Conservation (phyloP, 2,329 filamentous ascomycete species). For the Paramyrothecium roridum region DNA sequence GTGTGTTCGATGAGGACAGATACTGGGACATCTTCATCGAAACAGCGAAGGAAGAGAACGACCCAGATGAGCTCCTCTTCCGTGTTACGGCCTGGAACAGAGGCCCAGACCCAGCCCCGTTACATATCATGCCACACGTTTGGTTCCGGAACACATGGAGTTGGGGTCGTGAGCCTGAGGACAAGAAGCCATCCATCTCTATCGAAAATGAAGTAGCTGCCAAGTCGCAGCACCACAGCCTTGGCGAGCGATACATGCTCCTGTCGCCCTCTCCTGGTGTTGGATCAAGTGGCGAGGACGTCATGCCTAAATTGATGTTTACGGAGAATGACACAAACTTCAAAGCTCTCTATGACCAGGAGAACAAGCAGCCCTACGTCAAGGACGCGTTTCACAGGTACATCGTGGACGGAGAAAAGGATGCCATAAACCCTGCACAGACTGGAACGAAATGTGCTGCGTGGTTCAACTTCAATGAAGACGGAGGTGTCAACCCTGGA, state of each 20-base stretch:
- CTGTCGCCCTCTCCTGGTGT: constrained; percentile 88
- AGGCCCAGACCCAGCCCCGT: constrained; percentile 81
- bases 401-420: constrained; percentile 79
- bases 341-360: constrained; percentile 68
- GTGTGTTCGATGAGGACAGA: constrained; percentile 79
- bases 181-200: constrained; percentile 77
- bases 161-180: constrained; percentile 76
- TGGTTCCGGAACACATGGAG: constrained; percentile 99
- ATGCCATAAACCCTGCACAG: constrained; percentile 74
- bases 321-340: constrained; percentile 96
- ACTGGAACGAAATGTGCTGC: constrained; percentile 85
- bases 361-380: constrained; percentile 81
- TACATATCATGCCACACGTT: constrained; percentile 91
- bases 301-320: constrained; percentile 82
- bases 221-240: constrained; percentile 72
- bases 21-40: constrained; percentile 99
- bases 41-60: constrained; percentile 88
- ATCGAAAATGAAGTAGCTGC: constrained; percentile 64
- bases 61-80: constrained; percentile 88
- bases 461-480: constrained; percentile 91
- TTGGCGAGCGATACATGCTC: constrained; percentile 81
- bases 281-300: constrained; percentile 74
- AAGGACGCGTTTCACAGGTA: constrained; percentile 93
- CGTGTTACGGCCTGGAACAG: constrained; percentile 96
- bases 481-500: constrained; percentile 79